Evolutionary conservation across 306 rosid genomes (phyloP).

Genomic region (Notholithocarpus densiflorus): DNA sequence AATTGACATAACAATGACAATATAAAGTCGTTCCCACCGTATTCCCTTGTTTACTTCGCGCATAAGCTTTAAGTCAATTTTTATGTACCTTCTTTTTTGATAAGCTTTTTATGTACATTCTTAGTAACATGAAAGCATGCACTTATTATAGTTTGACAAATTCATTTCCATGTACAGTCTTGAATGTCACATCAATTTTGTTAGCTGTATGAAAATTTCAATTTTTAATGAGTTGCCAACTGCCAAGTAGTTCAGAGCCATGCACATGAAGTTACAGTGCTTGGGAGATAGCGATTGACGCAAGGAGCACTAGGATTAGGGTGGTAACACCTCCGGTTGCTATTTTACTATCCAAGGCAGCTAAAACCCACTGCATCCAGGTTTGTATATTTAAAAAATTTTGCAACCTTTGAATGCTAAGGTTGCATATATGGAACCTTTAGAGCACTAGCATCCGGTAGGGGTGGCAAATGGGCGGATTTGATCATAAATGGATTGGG

Average conservation of each 20-base stretch:
- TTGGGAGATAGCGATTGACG: too few species aligned
- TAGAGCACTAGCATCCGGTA: too few species aligned
- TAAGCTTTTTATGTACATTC: not conserved
- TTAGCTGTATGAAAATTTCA: not conserved
- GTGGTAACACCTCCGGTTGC: too few species aligned
- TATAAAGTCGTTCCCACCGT: not conserved
- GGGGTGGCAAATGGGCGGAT: too few species aligned
- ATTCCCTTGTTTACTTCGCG: not conserved
- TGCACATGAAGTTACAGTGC: not conserved
- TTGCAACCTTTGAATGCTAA: too few species aligned
- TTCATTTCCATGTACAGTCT: not conserved
- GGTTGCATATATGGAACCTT: too few species aligned
- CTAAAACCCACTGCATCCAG: rapidly evolving
- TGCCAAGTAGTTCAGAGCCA: not conserved
- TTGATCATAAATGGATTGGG: too few species aligned
- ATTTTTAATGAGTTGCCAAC: too few species aligned
- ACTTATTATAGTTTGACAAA: not conserved
- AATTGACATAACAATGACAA: not conserved
- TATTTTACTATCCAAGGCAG: too few species aligned
- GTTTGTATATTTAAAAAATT: too few species aligned
- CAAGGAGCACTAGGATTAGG: too few species aligned
- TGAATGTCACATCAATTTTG: not conserved
- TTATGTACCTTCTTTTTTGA: not conserved
- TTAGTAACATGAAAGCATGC: not conserved
- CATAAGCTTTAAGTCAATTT: not conserved